A percentile compares a stretch with the other conserved stretches of the same genome.
phyloP scores from a whole-genome alignment of 2,329 filamentous ascomycete species.

The Fusarium ramigenum region DNA sequence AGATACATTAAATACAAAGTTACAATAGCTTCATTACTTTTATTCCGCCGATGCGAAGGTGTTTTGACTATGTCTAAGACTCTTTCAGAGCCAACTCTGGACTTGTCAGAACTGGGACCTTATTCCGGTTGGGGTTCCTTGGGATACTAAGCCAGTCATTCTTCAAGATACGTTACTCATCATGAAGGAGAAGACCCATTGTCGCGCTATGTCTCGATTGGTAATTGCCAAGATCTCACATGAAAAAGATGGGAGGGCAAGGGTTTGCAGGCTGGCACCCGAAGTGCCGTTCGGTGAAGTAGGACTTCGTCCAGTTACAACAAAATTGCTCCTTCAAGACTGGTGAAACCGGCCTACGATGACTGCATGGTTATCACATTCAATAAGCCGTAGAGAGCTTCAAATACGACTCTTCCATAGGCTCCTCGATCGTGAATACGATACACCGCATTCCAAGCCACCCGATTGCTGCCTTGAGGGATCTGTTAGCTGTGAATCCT shows the following conservation, averaged over 20 bases:
- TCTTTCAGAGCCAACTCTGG: too few relatives aligned
- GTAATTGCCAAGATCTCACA: neutral
- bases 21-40: too few relatives aligned
- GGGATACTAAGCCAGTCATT: too few relatives aligned
- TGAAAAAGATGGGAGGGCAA: neutral
- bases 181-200: too few relatives aligned
- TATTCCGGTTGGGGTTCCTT: too few relatives aligned
- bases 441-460: neutral
- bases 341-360: neutral
- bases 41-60: too few relatives aligned
- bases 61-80: too few relatives aligned
- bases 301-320: neutral
- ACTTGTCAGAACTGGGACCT: too few relatives aligned
- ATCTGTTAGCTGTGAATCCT: neutral
- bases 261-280: neutral
- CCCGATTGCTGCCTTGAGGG: constrained; percentile 8
- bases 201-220: neutral
- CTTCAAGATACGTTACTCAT: too few relatives aligned
- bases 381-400: too few relatives aligned
- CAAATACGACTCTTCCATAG: neutral
- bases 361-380: neutral
- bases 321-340: neutral
- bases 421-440: neutral
- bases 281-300: neutral
- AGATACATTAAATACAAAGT: too few relatives aligned